phyloP scores from a whole-genome alignment of 306 rosid species.

The Lotus japonicus region DNA sequence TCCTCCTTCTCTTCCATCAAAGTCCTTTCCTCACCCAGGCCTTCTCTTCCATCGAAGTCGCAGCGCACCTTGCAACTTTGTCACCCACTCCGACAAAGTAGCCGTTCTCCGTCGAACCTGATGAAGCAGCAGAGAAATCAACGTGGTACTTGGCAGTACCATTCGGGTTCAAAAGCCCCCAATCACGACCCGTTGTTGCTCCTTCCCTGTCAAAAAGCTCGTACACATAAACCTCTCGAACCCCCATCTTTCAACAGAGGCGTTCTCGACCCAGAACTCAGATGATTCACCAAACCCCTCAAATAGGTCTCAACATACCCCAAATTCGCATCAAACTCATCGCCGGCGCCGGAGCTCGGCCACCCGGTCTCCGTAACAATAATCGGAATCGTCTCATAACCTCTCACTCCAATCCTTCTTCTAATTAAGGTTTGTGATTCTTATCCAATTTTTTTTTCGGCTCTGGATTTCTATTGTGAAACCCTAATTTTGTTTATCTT shows the following conservation, averaged over 20 bases:
- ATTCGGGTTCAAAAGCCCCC: constrained; percentile 77
- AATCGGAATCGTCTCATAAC: constrained; percentile 50
- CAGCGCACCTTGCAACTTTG: too few species aligned
- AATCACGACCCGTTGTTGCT: constrained; percentile 18
- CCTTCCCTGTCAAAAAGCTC: constrained; percentile 63
- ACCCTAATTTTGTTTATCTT: too few species aligned
- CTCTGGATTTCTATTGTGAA: too few species aligned
- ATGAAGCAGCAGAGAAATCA: constrained; percentile 40
- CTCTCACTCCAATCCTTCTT: too few species aligned
- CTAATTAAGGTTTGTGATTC: too few species aligned
- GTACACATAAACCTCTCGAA: constrained; percentile 44
- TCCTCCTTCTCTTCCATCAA: too few species aligned
- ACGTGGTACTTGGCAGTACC: constrained; percentile 52
- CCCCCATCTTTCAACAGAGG: constrained; percentile 71
- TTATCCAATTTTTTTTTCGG: too few species aligned
- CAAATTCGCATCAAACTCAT: constrained; percentile 58
- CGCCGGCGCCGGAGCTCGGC: constrained; percentile 44
- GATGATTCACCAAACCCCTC: constrained; percentile 51
- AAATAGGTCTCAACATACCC: constrained; percentile 70
- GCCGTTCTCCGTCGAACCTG: too few species aligned
- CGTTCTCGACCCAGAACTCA: constrained; percentile 58
- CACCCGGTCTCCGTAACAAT: constrained; percentile 84
- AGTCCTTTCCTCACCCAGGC: too few species aligned
- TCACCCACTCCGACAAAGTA: too few species aligned
- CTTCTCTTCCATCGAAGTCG: too few species aligned